phyloP scores from a whole-genome alignment of 164 flowering plant species.

The Piper longum region DNA sequence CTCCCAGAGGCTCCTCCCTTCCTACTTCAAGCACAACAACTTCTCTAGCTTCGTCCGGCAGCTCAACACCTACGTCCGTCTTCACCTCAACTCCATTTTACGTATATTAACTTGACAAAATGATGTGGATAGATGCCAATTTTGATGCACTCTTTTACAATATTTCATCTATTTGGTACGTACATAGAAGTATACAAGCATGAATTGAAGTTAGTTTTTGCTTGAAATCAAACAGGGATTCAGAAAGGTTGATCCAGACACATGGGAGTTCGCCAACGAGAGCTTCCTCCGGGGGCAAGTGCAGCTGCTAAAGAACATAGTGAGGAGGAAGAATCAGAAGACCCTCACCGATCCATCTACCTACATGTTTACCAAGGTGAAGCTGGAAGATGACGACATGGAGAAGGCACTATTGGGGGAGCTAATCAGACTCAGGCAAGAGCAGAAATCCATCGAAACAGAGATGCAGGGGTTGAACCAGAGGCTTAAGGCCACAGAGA shows the following conservation, averaged over 20 bases:
- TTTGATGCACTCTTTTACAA: not conserved
- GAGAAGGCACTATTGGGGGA: conserved; percentile 38
- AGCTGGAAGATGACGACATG: conserved; percentile 10
- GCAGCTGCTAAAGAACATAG: conserved; percentile 50
- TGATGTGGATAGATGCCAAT: no score
- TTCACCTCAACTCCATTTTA: no score
- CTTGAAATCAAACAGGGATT: conserved; percentile 38
- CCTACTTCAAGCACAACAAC: conserved; percentile 85
- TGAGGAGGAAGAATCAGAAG: conserved; percentile 21
- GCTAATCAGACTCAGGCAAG: conserved; percentile 42
- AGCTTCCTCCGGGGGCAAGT: conserved; percentile 69
- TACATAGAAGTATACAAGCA: no score
- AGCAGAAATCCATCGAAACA: conserved; percentile 43
- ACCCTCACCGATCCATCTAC: not conserved
- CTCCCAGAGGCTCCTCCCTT: conserved; percentile 51
- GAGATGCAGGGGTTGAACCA: conserved; percentile 46
- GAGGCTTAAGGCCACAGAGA: conserved; percentile 64
- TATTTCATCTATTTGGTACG: not conserved
- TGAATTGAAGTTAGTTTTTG: not conserved
- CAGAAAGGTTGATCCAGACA: conserved; percentile 70
- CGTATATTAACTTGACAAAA: no score
- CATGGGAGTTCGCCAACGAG: conserved; percentile 85
- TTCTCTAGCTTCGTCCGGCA: conserved; percentile 94
- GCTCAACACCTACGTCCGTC: conserved; percentile 79
- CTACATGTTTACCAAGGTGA: not conserved